phyloP scores from a whole-genome alignment of 148 eudicot genomes.

The Amaranthus palmeri region DNA sequence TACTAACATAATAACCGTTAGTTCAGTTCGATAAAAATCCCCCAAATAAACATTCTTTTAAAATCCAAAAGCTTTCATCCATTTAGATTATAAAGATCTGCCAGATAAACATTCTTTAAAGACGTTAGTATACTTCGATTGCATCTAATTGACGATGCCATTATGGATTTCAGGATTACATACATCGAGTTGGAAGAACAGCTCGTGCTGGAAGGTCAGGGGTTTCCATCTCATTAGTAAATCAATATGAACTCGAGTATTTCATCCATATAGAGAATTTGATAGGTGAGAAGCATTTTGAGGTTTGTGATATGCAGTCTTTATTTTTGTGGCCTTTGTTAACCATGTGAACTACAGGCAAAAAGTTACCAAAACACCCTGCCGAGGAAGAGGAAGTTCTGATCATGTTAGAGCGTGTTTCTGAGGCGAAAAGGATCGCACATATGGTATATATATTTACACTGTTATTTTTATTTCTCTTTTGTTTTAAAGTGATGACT shows the following conservation, averaged over 20 bases:
- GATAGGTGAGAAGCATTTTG: constrained; percentile 41
- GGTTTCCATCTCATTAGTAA: constrained; percentile 73
- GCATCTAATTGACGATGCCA: neutral
- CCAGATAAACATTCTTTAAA: no score
- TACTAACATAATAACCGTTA: no score
- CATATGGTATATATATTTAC: constrained; percentile 41
- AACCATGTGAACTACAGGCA: constrained; percentile 37
- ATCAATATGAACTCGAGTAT: constrained; percentile 79
- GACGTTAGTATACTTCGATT: neutral
- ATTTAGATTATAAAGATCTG: no score
- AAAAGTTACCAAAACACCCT: constrained; percentile 57
- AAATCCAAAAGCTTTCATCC: neutral
- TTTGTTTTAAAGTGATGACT: neutral
- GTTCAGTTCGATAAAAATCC: no score
- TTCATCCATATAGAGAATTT: constrained; percentile 80
- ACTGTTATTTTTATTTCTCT: neutral
- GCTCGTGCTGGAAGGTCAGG: constrained; percentile 98
- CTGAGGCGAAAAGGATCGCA: constrained; percentile 72
- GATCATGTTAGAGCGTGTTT: constrained; percentile 52
- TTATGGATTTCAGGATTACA: constrained; percentile 63
- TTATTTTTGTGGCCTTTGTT: neutral
- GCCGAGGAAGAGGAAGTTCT: constrained; percentile 74
- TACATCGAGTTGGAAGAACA: constrained; percentile 94
- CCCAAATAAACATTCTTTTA: neutral
- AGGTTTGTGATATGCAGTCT: neutral